Conservation (phyloP, 768 basidiomycete species). For the Xerocomellus dryophilus region DNA sequence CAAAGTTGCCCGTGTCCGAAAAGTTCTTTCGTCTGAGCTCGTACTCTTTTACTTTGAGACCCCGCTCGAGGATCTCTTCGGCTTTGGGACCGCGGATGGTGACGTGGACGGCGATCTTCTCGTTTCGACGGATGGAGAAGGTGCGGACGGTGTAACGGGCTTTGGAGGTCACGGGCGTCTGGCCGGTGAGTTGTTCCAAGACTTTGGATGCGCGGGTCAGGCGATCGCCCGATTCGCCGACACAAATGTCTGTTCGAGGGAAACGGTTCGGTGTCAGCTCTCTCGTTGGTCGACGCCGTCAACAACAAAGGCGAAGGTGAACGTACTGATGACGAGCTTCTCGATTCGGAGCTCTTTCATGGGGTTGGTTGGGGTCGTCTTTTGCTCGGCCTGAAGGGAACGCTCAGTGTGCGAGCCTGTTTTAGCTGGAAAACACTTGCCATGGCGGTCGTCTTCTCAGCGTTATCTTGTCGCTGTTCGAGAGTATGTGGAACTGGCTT, state of each 20-base stretch:
- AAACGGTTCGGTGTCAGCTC: not conserved
- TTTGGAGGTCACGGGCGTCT: slow-evolving; percentile 99
- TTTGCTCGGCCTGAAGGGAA: slow-evolving; percentile 70
- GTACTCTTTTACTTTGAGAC: slow-evolving; percentile 99
- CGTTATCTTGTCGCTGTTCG: slow-evolving; percentile 35
- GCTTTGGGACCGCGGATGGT: slow-evolving; percentile 99
- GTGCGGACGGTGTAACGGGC: slow-evolving; percentile 99
- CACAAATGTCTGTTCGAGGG: slow-evolving; percentile 82
- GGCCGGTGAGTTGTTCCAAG: slow-evolving; percentile 97
- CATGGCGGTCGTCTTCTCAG: slow-evolving; percentile 30
- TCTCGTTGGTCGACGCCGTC: not conserved
- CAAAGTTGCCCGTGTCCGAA: slow-evolving; percentile 98
- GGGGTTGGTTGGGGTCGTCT: slow-evolving; percentile 84
- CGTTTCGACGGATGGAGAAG: slow-evolving; percentile 99
- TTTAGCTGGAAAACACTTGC: slow-evolving; percentile 9
- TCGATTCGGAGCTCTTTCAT: slow-evolving; percentile 97
- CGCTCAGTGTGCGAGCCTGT: not conserved
- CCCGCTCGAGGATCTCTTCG: slow-evolving; percentile 98
- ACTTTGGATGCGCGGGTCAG: slow-evolving; percentile 99
- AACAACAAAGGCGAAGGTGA: not conserved
- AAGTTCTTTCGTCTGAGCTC: slow-evolving; percentile 97
- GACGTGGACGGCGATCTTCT: slow-evolving; percentile 98
- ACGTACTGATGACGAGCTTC: slow-evolving; percentile 99
- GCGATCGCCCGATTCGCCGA: slow-evolving; percentile 99
- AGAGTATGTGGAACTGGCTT: slow-evolving; percentile 7